Evolutionary conservation across 2,329 filamentous ascomycete genomes (phyloP).

Genomic region (Diaporthe sp.): DNA sequence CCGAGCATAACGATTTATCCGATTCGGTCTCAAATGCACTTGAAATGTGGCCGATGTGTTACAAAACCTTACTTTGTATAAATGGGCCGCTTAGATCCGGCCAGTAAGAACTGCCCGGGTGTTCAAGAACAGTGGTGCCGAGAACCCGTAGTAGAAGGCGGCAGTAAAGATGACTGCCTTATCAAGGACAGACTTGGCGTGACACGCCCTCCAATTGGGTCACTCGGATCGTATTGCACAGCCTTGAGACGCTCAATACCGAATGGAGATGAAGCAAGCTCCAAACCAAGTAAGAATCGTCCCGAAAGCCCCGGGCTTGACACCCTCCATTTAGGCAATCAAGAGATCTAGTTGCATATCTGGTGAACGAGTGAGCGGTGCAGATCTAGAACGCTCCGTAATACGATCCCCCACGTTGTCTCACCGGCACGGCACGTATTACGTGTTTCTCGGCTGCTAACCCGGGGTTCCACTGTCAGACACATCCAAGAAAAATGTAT

Average conservation of each 20-base stretch:
- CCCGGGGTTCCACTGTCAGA: neutral
- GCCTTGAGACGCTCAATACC: neutral
- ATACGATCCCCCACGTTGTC: neutral
- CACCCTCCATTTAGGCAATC: neutral
- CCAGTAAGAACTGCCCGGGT: neutral
- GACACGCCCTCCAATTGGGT: neutral
- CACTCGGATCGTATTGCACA: neutral
- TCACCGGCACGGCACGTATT: neutral
- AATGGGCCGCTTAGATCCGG: neutral
- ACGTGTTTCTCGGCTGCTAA: neutral
- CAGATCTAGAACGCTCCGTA: neutral
- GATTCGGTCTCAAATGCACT: neutral
- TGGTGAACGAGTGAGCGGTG: neutral
- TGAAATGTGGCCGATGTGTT: neutral
- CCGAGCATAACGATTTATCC: neutral
- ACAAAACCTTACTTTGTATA: neutral
- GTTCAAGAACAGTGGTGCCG: neutral
- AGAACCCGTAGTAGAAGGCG: neutral
- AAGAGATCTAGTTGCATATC: neutral
- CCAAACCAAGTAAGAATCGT: neutral
- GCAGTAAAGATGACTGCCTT: neutral
- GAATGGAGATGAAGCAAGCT: neutral
- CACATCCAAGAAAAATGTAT: neutral
- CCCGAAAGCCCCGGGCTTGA: neutral
- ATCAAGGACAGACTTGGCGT: neutral